These are phyloP conservation scores for Corylus avellana DNA, from an alignment of 306 rosid genomes.

Conservation along the genomic window DNA sequence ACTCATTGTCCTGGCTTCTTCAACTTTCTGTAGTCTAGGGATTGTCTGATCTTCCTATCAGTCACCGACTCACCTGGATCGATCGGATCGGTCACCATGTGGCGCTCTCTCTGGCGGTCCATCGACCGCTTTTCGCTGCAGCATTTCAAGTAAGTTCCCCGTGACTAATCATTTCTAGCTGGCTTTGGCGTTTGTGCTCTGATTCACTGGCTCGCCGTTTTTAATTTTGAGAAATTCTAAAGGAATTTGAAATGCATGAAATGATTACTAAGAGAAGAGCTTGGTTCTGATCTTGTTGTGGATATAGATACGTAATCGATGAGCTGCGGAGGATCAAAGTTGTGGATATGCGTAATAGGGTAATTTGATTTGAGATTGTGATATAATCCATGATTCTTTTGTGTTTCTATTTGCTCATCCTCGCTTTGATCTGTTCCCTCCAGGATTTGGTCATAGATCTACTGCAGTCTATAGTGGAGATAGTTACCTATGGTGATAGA, in stretches of 20 bases:
- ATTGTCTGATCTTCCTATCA: neutral
- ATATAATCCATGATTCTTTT: neutral
- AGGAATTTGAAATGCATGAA: neutral
- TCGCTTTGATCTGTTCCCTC: slow-evolving; percentile 9
- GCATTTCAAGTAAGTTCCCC: slow-evolving; percentile 58
- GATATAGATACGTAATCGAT: slow-evolving; percentile 27
- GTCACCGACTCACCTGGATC: neutral
- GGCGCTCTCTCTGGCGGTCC: slow-evolving; percentile 76
- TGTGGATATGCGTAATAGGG: slow-evolving; percentile 42
- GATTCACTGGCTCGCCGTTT: neutral
- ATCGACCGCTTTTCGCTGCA: slow-evolving; percentile 81
- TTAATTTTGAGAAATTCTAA: neutral
- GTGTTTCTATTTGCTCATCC: neutral
- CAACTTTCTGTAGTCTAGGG: neutral
- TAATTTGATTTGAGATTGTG: slow-evolving; percentile 13
- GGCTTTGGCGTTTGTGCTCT: neutral
- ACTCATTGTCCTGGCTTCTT: neutral
- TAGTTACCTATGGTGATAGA: slow-evolving; percentile 79
- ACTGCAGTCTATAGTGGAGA: slow-evolving; percentile 78
- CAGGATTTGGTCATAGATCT: slow-evolving; percentile 80
- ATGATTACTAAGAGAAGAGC: neutral
- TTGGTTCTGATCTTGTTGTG: neutral
- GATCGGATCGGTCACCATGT: slow-evolving; percentile 45
- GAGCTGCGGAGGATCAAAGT: slow-evolving; percentile 43
- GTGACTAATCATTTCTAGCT: neutral